A percentile compares a stretch with the other conserved stretches of the same genome.
phyloP scores from a whole-genome alignment of 1,284 basidiomycete genomes.

The Chalciporus sp. region DNA sequence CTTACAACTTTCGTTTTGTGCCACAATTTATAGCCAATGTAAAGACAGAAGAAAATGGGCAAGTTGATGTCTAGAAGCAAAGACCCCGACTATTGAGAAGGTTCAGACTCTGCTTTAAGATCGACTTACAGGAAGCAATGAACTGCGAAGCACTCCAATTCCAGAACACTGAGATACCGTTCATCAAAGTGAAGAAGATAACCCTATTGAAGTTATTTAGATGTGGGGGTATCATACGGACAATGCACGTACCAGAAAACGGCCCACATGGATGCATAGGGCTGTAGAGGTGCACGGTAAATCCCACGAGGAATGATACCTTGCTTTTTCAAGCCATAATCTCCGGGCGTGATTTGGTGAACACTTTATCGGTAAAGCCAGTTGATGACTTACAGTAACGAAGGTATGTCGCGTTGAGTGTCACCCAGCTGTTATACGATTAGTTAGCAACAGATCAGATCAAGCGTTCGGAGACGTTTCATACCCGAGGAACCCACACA shows the following conservation, averaged over 20 bases:
- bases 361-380: slow-evolving; percentile 9
- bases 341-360: slow-evolving; percentile 21
- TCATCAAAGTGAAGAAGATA: slow-evolving; percentile 42
- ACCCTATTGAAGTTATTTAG: slow-evolving; percentile 26
- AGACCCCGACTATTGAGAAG: slow-evolving; percentile 2
- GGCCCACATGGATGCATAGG: slow-evolving; percentile 32
- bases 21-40: slow-evolving; percentile 45
- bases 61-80: slow-evolving; percentile 24
- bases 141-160: slow-evolving; percentile 42
- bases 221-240: not conserved
- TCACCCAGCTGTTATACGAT: slow-evolving; percentile 36
- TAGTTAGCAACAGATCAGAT: not conserved
- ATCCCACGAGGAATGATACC: slow-evolving; percentile 45
- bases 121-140: slow-evolving; percentile 40
- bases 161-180: slow-evolving; percentile 49
- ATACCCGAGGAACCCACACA: slow-evolving; percentile 50
- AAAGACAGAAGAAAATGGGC: slow-evolving; percentile 24
- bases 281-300: slow-evolving; percentile 32
- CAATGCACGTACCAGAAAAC: slow-evolving; percentile 28
- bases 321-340: slow-evolving; percentile 60
- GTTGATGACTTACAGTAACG: slow-evolving; percentile 43
- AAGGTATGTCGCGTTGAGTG: slow-evolving; percentile 51
- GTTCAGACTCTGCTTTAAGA: slow-evolving; percentile 20
- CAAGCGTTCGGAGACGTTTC: not conserved
- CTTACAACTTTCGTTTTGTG: slow-evolving; percentile 51